Conservation (phyloP, 805 yeast species). For the Candida vartiovaarae region DNA sequence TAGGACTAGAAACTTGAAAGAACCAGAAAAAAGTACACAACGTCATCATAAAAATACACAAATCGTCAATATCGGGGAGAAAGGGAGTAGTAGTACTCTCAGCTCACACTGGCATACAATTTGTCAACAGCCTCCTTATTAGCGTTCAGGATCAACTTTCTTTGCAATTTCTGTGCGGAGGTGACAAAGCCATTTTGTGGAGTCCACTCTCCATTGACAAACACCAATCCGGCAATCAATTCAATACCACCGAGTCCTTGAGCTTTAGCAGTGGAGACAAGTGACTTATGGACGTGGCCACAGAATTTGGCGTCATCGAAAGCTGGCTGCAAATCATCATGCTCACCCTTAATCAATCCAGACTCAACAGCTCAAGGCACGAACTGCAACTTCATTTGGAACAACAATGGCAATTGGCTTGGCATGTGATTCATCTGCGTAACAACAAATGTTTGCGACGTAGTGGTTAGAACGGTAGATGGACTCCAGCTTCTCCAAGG, state of each 20-base stretch:
- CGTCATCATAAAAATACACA: neutral
- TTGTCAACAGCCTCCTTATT: constrained; percentile 62
- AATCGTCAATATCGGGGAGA: neutral
- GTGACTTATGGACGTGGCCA: constrained; percentile 45
- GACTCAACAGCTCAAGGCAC: constrained; percentile 51
- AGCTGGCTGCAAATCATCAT: constrained; percentile 41
- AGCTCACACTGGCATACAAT: constrained; percentile 35
- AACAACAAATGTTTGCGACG: constrained; percentile 81
- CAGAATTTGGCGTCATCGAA: constrained; percentile 51
- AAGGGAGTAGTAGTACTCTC: too few species aligned
- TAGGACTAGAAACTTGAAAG: too few species aligned
- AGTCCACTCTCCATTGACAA: constrained; percentile 93
- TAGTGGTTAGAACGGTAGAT: constrained; percentile 76
- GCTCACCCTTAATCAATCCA: constrained; percentile 37
- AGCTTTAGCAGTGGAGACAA: constrained; percentile 67
- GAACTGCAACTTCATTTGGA: constrained; percentile 66
- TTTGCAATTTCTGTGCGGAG: constrained; percentile 92
- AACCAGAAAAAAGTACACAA: too few species aligned
- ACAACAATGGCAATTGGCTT: constrained; percentile 90
- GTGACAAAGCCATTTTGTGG: constrained; percentile 93
- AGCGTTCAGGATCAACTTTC: constrained; percentile 75
- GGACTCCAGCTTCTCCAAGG: constrained; percentile 89
- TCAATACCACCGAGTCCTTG: constrained; percentile 86
- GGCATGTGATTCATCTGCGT: constrained; percentile 81
- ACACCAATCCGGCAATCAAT: constrained; percentile 66